A percentile compares a stretch with the other conserved stretches of the same genome.
Evolutionary conservation across 2,329 filamentous ascomycete genomes (phyloP).

Genomic region (Colletotrichum destructivum): DNA sequence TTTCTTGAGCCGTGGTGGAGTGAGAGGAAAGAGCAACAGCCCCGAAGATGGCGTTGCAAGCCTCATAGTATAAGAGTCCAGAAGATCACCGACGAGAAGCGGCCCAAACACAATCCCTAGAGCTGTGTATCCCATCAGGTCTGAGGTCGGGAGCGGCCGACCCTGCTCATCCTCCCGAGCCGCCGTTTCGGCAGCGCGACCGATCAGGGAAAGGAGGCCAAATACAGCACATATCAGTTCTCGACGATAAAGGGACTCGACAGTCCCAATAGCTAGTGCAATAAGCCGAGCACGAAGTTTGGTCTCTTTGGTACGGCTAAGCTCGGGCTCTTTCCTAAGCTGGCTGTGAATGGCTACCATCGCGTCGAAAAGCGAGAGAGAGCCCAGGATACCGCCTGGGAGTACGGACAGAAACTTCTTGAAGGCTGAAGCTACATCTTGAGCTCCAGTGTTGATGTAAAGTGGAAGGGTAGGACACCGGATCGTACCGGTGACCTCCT

Average conservation of each 20-base stretch:
- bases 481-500: constrained; percentile 70
- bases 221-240: constrained; percentile 78
- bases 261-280: constrained; percentile 72
- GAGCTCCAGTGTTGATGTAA: constrained; percentile 72
- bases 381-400: constrained; percentile 77
- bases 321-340: constrained; percentile 66
- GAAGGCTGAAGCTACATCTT: constrained; percentile 78
- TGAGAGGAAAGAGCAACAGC: constrained; percentile 58
- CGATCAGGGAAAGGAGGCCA: constrained; percentile 74
- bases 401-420: constrained; percentile 75
- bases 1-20: constrained; percentile 60
- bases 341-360: constrained; percentile 74
- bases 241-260: constrained; percentile 72
- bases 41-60: constrained; percentile 59
- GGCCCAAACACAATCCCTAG: constrained; percentile 77
- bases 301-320: constrained; percentile 67
- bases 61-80: constrained; percentile 66
- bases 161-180: constrained; percentile 67
- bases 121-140: constrained; percentile 75
- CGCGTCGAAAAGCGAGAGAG: constrained; percentile 72
- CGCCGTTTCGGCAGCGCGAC: constrained; percentile 68
- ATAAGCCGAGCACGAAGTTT: constrained; percentile 76
- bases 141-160: constrained; percentile 67
- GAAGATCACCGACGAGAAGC: constrained; percentile 71
- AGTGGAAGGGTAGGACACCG: constrained; percentile 71